phyloP scores from a whole-genome alignment of 2,329 filamentous ascomycete species.

The Drechslerella coelobrocha region DNA sequence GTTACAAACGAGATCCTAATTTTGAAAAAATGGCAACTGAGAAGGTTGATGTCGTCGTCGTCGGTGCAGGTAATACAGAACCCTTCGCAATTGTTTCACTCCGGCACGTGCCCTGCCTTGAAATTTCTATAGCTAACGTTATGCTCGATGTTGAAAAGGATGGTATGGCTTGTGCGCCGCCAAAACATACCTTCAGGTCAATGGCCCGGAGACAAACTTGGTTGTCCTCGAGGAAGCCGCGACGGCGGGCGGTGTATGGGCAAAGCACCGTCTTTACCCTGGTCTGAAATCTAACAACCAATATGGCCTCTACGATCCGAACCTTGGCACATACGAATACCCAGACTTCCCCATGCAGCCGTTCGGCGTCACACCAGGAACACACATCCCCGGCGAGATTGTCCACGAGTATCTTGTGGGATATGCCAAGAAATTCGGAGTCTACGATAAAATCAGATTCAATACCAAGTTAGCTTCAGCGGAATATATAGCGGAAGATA shows the following conservation, averaged over 20 bases:
- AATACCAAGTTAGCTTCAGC: constrained; percentile 60
- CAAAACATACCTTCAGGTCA: constrained; percentile 63
- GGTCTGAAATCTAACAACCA: constrained; percentile 77
- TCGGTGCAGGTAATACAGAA: constrained; percentile 48
- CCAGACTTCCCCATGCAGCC: constrained; percentile 72
- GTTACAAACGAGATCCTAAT: no score
- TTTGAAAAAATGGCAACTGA: constrained; percentile 36
- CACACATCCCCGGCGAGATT: constrained; percentile 62
- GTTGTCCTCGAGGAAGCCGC: constrained; percentile 66
- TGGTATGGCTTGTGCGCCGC: constrained; percentile 62
- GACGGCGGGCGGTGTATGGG: constrained; percentile 74
- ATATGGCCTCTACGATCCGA: constrained; percentile 66
- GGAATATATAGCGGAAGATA: constrained; percentile 56
- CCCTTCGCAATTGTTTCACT: no score
- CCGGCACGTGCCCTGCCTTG: no score
- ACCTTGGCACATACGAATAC: constrained; percentile 63
- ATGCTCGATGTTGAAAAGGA: constrained; percentile 53
- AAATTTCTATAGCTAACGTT: constrained; percentile 24
- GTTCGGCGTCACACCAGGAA: constrained; percentile 58
- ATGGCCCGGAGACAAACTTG: constrained; percentile 65
- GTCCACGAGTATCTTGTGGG: constrained; percentile 62
- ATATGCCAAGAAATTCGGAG: constrained; percentile 61
- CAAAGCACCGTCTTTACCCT: constrained; percentile 70
- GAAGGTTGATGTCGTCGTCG: constrained; percentile 49
- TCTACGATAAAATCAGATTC: constrained; percentile 59